These are phyloP conservation scores for Mucor indicus DNA, from an alignment of 371 early-diverging fungal genomes.

Conservation along the genomic window DNA sequence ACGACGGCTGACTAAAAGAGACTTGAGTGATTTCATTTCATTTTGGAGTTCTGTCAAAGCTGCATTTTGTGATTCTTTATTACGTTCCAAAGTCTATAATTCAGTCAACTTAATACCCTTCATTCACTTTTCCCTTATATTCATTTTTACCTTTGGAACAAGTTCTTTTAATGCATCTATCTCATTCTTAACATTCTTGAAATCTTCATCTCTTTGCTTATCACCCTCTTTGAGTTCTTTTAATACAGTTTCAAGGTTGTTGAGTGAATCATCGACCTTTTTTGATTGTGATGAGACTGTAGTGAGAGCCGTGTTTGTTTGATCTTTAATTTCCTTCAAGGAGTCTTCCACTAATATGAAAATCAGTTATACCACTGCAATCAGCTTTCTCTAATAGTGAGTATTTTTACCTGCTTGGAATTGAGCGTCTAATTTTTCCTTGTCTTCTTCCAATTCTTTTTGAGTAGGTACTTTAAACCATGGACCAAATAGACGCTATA, in stretches of 20 bases:
- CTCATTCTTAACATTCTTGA: slow-evolving; percentile 69
- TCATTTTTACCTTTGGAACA: slow-evolving; percentile 77
- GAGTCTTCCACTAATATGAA: slow-evolving; percentile 38
- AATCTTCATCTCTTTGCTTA: slow-evolving; percentile 65
- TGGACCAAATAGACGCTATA: slow-evolving; percentile 68
- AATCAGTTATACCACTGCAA: background rate
- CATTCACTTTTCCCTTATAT: background rate
- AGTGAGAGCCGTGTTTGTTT: slow-evolving; percentile 71
- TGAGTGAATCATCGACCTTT: slow-evolving; percentile 70
- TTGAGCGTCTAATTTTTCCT: slow-evolving; percentile 71
- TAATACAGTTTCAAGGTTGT: slow-evolving; percentile 61
- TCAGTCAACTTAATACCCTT: background rate
- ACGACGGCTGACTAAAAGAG: slow-evolving; percentile 79
- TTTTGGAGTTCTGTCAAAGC: slow-evolving; percentile 83
- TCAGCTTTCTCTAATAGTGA: background rate
- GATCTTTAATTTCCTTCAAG: slow-evolving; percentile 57
- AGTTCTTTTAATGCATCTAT: slow-evolving; percentile 73
- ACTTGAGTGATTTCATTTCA: slow-evolving; percentile 90
- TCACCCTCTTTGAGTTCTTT: slow-evolving; percentile 73
- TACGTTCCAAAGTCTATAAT: slow-evolving; percentile 68
- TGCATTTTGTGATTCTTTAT: slow-evolving; percentile 67
- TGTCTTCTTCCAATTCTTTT: slow-evolving; percentile 68
- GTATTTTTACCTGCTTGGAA: slow-evolving; percentile 49
- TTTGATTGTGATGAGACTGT: slow-evolving; percentile 70
- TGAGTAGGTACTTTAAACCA: slow-evolving; percentile 67